A percentile compares a stretch with the other conserved stretches of the same genome.
Conservation (phyloP, 2,329 filamentous ascomycete species). For the Diaporthe amygdali region DNA sequence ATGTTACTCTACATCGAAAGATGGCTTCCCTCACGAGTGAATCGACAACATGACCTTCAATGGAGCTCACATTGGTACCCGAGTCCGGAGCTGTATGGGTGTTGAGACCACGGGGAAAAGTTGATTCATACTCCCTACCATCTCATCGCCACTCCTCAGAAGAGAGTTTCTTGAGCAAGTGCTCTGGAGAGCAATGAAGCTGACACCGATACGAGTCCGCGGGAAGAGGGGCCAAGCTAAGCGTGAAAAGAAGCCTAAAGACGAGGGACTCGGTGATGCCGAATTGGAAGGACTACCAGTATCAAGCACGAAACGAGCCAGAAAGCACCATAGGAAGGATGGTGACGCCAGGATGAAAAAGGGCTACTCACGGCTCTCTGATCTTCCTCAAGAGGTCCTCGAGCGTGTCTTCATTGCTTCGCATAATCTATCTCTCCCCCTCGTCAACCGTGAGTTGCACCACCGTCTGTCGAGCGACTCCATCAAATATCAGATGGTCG, state of each 20-base stretch:
- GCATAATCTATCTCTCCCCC: constrained; percentile 52
- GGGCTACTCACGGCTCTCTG: constrained; percentile 35
- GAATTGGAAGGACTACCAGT: neutral
- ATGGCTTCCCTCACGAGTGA: neutral
- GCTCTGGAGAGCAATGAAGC: constrained; percentile 40
- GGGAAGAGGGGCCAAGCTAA: constrained; percentile 47
- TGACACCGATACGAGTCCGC: constrained; percentile 54
- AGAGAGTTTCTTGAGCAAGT: neutral
- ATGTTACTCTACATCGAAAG: neutral
- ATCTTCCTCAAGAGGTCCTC: constrained; percentile 58
- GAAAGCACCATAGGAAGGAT: constrained; percentile 12
- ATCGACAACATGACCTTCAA: neutral
- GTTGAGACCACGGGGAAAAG: neutral
- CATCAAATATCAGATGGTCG: constrained; percentile 40
- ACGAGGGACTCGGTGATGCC: neutral
- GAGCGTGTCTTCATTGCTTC: constrained; percentile 58
- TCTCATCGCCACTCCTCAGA: neutral
- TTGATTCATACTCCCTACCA: neutral
- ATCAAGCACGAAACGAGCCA: constrained; percentile 18
- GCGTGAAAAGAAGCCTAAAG: constrained; percentile 29
- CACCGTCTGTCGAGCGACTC: constrained; percentile 47
- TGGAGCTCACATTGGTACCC: neutral
- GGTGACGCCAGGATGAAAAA: constrained; percentile 25
- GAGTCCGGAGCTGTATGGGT: neutral
- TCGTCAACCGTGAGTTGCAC: constrained; percentile 49